These are phyloP conservation scores for Rehmannia glutinosa DNA, from an alignment of 257 asterid genomes.

Conservation along the genomic window DNA sequence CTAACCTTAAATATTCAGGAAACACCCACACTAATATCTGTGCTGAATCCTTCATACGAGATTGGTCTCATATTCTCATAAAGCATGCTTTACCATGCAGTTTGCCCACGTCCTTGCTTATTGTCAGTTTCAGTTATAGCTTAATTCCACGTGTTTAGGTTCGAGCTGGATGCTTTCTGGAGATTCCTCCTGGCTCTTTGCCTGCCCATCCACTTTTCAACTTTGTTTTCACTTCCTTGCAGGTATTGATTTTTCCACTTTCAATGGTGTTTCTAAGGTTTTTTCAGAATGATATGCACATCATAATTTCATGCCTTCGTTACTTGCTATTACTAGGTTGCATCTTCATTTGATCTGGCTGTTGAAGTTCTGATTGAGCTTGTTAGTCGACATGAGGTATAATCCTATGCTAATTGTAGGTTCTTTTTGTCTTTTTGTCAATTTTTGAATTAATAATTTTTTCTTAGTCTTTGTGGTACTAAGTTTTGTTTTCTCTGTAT, in stretches of 20 bases:
- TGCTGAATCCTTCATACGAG: not conserved
- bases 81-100: conserved; percentile 8
- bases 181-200: conserved; percentile 59
- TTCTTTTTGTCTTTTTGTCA: conserved; percentile 9
- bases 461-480: no score
- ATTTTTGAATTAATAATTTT: not conserved
- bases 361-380: conserved; percentile 81
- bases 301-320: conserved; percentile 12
- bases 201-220: conserved; percentile 67
- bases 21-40: not conserved
- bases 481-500: not conserved
- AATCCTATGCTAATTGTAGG: conserved; percentile 15
- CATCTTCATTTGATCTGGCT: conserved; percentile 74
- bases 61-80: conserved; percentile 3
- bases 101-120: conserved; percentile 1
- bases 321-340: conserved; percentile 38
- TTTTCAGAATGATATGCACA: conserved; percentile 19
- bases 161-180: conserved; percentile 90
- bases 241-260: conserved; percentile 40
- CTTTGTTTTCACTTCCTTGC: conserved; percentile 70
- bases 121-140: conserved; percentile 18
- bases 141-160: conserved; percentile 44
- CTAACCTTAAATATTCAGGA: no score
- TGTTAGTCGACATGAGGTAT: conserved; percentile 81
- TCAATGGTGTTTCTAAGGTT: conserved; percentile 9